Conservation (phyloP, 2,329 filamentous ascomycete genomes). For the Escovopsis sp. region DNA sequence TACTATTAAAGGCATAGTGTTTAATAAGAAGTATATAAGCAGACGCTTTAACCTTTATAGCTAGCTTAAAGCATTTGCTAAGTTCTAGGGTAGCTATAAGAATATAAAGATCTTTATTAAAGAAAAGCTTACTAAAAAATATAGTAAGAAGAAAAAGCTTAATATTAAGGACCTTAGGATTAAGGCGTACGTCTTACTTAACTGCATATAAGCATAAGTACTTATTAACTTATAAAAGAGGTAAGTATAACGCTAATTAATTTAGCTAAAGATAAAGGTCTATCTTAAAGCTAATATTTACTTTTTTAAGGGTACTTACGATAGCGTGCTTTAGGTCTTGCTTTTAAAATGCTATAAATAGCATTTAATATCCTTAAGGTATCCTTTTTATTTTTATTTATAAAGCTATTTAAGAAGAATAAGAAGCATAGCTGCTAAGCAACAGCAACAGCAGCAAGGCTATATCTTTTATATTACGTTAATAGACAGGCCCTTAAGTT, state of each 20-base stretch:
- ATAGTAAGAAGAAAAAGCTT: neutral
- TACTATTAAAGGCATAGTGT: neutral
- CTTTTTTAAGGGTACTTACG: neutral
- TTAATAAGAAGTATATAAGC: neutral
- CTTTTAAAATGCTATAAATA: neutral
- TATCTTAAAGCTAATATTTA: neutral
- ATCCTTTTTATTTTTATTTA: neutral
- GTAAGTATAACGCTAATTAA: too few relatives aligned
- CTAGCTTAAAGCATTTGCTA: neutral
- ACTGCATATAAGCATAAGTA: neutral
- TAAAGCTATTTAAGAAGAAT: neutral
- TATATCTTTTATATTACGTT: too few relatives aligned
- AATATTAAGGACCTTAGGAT: neutral
- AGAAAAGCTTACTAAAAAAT: neutral
- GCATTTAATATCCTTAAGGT: neutral
- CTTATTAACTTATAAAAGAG: neutral
- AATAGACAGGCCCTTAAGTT: too few relatives aligned
- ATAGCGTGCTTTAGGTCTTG: neutral
- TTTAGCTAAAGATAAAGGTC: neutral
- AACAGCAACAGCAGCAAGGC: too few relatives aligned
- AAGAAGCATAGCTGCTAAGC: neutral
- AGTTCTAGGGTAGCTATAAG: neutral
- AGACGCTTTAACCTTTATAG: neutral
- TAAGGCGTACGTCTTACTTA: neutral
- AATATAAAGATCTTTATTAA: neutral